A percentile compares a stretch with the other conserved stretches of the same genome.
These are phyloP conservation scores for Aspergillus fischeri DNA, from an alignment of 2,329 filamentous ascomycete species.

Conservation along the genomic window DNA sequence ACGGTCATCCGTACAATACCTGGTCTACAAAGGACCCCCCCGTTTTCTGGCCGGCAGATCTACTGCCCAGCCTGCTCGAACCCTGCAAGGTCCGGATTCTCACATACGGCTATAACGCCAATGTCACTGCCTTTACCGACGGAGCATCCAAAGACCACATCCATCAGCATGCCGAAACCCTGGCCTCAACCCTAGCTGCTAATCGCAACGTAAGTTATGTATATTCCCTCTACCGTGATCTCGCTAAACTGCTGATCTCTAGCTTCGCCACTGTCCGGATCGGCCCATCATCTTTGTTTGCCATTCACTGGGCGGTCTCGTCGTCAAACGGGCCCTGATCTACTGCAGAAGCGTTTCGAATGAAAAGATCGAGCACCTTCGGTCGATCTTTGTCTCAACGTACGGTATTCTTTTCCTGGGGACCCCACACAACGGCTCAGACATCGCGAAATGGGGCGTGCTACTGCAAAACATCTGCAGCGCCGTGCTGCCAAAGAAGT, in stretches of 20 bases:
- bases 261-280: conserved; percentile 46
- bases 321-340: conserved; percentile 66
- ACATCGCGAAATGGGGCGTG: conserved; percentile 63
- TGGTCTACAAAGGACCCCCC: conserved; percentile 50
- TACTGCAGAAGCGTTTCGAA: conserved; percentile 61
- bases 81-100: conserved; percentile 59
- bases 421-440: conserved; percentile 69
- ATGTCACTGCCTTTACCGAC: conserved; percentile 50
- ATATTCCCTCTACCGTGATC: neutral
- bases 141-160: conserved; percentile 62
- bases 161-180: conserved; percentile 66
- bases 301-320: conserved; percentile 68
- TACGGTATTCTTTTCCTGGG: conserved; percentile 74
- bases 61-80: conserved; percentile 59
- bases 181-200: conserved; percentile 59
- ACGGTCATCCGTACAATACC: conserved; percentile 61
- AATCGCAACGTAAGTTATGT: conserved; percentile 50
- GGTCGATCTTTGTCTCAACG: conserved; percentile 69
- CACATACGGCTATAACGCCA: conserved; percentile 72
- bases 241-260: conserved; percentile 5
- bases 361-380: conserved; percentile 59
- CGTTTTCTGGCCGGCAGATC: conserved; percentile 66
- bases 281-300: conserved; percentile 73
- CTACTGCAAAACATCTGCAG: conserved; percentile 65
- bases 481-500: conserved; percentile 59